phyloP scores from a whole-genome alignment of 768 basidiomycete species.

The Lentinula boryana region DNA sequence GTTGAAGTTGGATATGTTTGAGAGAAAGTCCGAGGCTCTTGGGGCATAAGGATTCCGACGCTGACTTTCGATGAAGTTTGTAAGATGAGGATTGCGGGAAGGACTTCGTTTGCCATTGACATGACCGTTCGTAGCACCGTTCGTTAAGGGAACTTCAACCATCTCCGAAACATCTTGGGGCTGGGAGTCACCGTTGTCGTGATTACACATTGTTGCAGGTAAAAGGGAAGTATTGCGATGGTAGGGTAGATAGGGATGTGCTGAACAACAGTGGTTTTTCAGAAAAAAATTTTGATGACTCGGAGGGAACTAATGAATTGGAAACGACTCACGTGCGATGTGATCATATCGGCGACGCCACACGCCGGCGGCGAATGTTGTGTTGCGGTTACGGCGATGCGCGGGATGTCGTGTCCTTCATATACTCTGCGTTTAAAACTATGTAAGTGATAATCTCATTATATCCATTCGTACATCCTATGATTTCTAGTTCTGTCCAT shows the following conservation, averaged over 20 bases:
- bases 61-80: constrained; percentile 29
- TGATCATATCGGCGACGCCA: too few species aligned
- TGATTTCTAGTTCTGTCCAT: neutral
- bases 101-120: constrained; percentile 37
- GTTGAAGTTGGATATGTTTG: constrained; percentile 88
- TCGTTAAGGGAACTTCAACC: constrained; percentile 62
- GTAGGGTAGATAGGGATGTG: neutral
- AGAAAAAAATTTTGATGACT: neutral
- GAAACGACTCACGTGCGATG: too few species aligned
- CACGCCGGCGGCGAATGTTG: too few species aligned
- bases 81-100: constrained; percentile 23
- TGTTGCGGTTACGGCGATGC: too few species aligned
- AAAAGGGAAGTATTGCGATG: neutral
- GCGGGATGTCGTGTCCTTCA: too few species aligned
- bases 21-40: constrained; percentile 87
- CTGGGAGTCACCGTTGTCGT: constrained; percentile 43
- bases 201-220: constrained; percentile 53
- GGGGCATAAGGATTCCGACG: constrained; percentile 79
- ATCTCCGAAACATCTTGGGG: constrained; percentile 50
- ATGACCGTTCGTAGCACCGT: constrained; percentile 26
- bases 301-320: neutral
- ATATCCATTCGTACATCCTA: neutral
- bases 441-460: neutral
- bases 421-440: too few species aligned
- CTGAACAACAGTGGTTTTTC: neutral